Percentiles rank a stretch among this genome's conserved stretches.
Evolutionary conservation across 1,284 basidiomycete species (phyloP).

Genomic region (Afroboletus lepidellus): DNA sequence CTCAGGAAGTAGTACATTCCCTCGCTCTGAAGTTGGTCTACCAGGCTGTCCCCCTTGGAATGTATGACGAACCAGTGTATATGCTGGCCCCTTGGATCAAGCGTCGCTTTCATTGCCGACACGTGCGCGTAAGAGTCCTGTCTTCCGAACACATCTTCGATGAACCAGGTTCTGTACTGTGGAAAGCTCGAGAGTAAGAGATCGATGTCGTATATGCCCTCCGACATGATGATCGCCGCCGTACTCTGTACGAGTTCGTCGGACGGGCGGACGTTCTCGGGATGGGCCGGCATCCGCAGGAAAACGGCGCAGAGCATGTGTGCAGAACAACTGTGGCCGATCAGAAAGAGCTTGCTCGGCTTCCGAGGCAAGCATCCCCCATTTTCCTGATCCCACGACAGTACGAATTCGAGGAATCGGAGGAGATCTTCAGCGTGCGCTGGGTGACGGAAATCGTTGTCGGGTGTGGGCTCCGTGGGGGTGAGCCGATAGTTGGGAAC

Average conservation of each 20-base stretch:
- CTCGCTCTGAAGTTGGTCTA: conserved; percentile 63
- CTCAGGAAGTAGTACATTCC: conserved; percentile 55
- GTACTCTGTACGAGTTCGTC: conserved; percentile 46
- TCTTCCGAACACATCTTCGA: conserved; percentile 58
- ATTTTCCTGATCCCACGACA: conserved; percentile 31
- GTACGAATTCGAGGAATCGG: conserved; percentile 56
- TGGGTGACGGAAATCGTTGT: conserved; percentile 56
- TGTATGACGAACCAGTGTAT: conserved; percentile 71
- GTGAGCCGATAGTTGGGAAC: conserved; percentile 78
- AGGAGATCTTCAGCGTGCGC: conserved; percentile 67
- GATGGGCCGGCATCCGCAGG: conserved; percentile 44
- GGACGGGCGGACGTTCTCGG: conserved; percentile 44
- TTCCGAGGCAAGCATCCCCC: conserved; percentile 20
- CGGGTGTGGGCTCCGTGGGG: conserved; percentile 36
- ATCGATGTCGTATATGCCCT: conserved; percentile 76
- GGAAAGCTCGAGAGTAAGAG: conserved; percentile 61
- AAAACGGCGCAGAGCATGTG: conserved; percentile 76
- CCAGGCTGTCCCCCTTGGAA: conserved; percentile 65
- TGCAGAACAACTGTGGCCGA: conserved; percentile 78
- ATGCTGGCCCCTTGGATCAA: conserved; percentile 35
- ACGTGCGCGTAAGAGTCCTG: conserved; percentile 46
- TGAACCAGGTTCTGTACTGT: conserved; percentile 62
- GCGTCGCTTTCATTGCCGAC: conserved; percentile 45
- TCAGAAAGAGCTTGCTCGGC: conserved; percentile 47
- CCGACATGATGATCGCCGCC: conserved; percentile 58